Evolutionary conservation across 2,329 filamentous ascomycete species (phyloP).

Genomic region (Aspergillus ochraceus): DNA sequence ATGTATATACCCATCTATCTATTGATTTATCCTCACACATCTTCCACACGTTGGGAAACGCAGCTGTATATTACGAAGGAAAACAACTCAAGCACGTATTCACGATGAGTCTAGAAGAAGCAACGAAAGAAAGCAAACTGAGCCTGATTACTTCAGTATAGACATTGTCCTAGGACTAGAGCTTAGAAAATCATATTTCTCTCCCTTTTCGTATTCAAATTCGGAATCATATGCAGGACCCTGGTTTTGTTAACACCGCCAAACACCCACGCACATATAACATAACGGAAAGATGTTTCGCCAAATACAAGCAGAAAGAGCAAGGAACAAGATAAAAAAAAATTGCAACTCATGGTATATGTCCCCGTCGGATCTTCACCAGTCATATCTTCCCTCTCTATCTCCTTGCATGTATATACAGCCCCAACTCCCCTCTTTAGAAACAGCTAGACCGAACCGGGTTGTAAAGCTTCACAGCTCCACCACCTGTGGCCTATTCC

Average conservation of each 20-base stretch:
- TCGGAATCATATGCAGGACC: neutral
- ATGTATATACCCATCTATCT: neutral
- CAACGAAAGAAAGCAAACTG: neutral
- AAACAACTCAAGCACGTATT: neutral
- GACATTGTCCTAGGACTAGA: neutral
- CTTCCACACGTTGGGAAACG: neutral
- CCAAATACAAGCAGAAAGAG: no score
- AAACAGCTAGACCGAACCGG: no score
- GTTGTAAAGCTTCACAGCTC: constrained; percentile 7
- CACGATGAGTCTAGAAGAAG: neutral
- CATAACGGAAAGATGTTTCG: neutral
- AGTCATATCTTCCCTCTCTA: neutral
- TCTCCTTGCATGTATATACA: neutral
- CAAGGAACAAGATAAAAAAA: neutral
- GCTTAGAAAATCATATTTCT: neutral
- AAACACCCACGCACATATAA: neutral
- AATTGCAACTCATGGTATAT: neutral
- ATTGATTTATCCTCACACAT: neutral
- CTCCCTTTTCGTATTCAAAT: neutral
- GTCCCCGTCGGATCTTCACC: no score
- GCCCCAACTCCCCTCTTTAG: no score
- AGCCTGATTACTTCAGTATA: neutral
- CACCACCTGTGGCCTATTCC: constrained; percentile 41
- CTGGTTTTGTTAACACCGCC: neutral
- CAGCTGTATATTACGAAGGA: neutral